Base-by-base conservation (phyloP, 257 asterid genomes). In the Solanum commersonii region DNA sequence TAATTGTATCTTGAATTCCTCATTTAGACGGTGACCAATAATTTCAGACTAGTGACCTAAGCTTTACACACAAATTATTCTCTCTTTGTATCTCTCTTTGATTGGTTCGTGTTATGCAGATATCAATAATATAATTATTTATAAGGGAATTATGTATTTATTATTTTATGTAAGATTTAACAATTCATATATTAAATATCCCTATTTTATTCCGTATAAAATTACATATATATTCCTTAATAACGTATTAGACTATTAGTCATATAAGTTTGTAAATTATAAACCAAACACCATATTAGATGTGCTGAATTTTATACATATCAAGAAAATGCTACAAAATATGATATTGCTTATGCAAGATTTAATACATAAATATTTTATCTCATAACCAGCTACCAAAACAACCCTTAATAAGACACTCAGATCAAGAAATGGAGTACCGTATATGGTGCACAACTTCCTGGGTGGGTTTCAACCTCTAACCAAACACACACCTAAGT, bases 401-500 rank as follows among this genome's bases (percentile, higher is more conserved):
- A 56, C 77, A 3, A 10, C 13, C 40, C 7, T 34, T 70, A 70
- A 15, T 31, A 31, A 15, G 77, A 3, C 77, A 70, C 8, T 70
- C 7, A 31, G 2, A 29, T 29, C 27, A 33, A 72, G 20, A 34
- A 72, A 33, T 13, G 74, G 29, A 12, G 23, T 44, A 65, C 42
- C 81, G 22, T 31, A 70, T 15, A 71, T 13, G 71, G 65, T 79
- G 86, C 86, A 83, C 9, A 23, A 77, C 56, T 22, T 81, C 34
- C 29, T 44, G 37, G 52, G 4, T 16, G 52, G 44, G 65, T 84
- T 52, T 56, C 84, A 91, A 86, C 68, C 83, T 87, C 88, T 85
- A 34, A 91, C 93, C 93, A 91, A 84, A 81, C 70, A 78, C 93
- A 63, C 90, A 91, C 93, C 95, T 90, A 90, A 87, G 81, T 88